Base-by-base conservation (phyloP, 1,284 basidiomycete genomes). In the Rhodofomes roseus region DNA sequence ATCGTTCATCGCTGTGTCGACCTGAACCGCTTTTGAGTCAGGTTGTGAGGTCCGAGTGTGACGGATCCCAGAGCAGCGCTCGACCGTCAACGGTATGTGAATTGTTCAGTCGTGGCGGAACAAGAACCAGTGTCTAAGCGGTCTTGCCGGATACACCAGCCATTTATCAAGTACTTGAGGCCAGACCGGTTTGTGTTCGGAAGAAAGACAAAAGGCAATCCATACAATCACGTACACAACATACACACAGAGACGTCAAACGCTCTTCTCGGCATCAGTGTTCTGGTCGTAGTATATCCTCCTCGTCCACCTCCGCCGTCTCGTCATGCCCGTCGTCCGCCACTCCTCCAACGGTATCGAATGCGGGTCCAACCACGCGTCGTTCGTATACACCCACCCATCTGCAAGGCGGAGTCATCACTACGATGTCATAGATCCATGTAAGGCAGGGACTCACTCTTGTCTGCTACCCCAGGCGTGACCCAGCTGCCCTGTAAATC, bases 301-400 rank as follows among this genome's bases (percentile, higher is more conserved):
- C 58, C 88, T 72, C 18, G 80, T 74, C 88, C 89, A 90, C 50
- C 86, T 73, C 62, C 88, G 71, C 63, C 88, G 71, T 55, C 88
- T 73, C n/a, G 87, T 90, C 58, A 86, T 78, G 4, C 79, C 71
- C 11, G 63, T 52, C 25, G 61, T 65, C 66, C 67, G 76, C 73
- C 80, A 78, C 41, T 77, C 79, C 61, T 76, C 81, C 66, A 63
- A 73, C 60, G 70, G 77, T 34, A 61, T 69, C 9, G 78, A 71
- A 1, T 74, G 74, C 0, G 82, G 77, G 54, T 84, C 77, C 11
- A 81, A 75, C 90, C 90, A 91, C 0, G 79, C 74, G 62, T 91
- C 88, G 60, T 89, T 88, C 4, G 87, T 87, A 66, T 92, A 91
- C 16, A 89, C 82, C 89, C 90, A 92, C 5, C 89, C 90, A 66